Conservation (phyloP, 257 asterid species). For the Plantago elongata region DNA sequence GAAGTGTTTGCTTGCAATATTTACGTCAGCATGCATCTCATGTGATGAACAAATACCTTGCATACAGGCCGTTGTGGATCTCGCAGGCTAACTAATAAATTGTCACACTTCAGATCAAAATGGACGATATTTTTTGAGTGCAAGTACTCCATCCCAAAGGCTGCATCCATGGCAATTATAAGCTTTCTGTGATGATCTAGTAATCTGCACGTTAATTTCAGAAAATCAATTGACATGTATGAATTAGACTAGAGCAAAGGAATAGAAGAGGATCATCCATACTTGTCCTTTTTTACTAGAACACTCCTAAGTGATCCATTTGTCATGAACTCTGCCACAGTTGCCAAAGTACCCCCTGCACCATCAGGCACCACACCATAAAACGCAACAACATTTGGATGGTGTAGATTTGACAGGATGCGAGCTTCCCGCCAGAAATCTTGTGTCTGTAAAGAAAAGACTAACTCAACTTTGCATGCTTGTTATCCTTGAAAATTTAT, state of each 20-base stretch:
- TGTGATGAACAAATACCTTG: conserved; percentile 44
- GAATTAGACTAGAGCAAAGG: conserved; percentile 13
- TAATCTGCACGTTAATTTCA: conserved; percentile 34
- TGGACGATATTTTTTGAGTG: conserved; percentile 75
- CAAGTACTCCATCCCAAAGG: conserved; percentile 82
- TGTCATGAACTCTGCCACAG: conserved; percentile 72
- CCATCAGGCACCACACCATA: conserved; percentile 89
- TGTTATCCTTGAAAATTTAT: conserved; percentile 14
- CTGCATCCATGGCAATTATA: conserved; percentile 76
- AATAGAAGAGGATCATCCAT: conserved; percentile 17
- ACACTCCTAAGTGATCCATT: conserved; percentile 68
- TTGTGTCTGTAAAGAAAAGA: conserved; percentile 36
- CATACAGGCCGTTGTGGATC: conserved; percentile 69
- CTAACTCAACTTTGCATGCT: conserved; percentile 7
- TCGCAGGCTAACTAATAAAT: conserved; percentile 61
- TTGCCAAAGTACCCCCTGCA: conserved; percentile 70
- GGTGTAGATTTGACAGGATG: conserved; percentile 67
- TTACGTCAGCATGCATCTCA: conserved; percentile 12
- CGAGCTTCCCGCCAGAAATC: conserved; percentile 83
- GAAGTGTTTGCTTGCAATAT: not conserved
- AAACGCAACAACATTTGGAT: conserved; percentile 78
- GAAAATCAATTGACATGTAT: conserved; percentile 23
- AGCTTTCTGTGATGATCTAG: conserved; percentile 57
- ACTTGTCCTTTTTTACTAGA: conserved; percentile 60
- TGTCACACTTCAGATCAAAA: conserved; percentile 76